These are phyloP conservation scores for Cyclanthera cordifolia DNA, from an alignment of 306 rosid species.

Conservation along the genomic window DNA sequence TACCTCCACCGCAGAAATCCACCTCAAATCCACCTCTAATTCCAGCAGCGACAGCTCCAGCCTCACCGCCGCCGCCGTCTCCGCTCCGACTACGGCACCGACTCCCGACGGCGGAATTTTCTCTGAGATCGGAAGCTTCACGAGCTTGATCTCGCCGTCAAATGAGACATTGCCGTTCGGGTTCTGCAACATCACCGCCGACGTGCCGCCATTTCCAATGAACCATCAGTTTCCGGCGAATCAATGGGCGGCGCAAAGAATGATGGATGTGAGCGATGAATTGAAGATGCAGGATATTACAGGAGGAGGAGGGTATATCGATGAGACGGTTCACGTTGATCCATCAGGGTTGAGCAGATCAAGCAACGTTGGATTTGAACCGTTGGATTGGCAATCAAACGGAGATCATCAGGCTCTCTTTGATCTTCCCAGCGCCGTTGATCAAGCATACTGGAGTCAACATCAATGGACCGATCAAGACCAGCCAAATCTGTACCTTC, in stretches of 20 bases:
- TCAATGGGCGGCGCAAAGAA: constrained; percentile 35
- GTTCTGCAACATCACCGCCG: constrained; percentile 31
- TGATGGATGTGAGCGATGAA: constrained; percentile 21
- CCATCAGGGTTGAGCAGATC: constrained; percentile 37
- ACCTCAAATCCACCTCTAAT: constrained; percentile 45
- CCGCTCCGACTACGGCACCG: constrained; percentile 25
- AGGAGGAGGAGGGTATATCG: constrained; percentile 22
- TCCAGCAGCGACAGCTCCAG: constrained; percentile 89
- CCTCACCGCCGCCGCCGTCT: constrained; percentile 45
- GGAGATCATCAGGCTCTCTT: constrained; percentile 57
- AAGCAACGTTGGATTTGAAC: constrained; percentile 37
- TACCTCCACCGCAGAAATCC: constrained; percentile 9
- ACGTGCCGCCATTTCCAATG: constrained; percentile 42
- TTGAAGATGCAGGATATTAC: constrained; percentile 41
- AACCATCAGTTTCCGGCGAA: constrained; percentile 13
- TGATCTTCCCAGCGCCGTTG: constrained; percentile 76
- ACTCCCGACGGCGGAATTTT: constrained; percentile 42
- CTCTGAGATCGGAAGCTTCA: constrained; percentile 42
- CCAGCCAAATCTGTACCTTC: constrained; percentile 56
- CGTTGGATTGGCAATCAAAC: constrained; percentile 69
- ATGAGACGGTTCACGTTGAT: constrained; percentile 44
- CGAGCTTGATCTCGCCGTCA: constrained; percentile 48
- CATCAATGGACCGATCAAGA: constrained; percentile 77
- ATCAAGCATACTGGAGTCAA: constrained; percentile 82
- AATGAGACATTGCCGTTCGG: constrained; percentile 38